Evolutionary conservation across 352 stramenopile genomes (phyloP), one percentile per base, ranked within the genome.

Genomic region (Globisporangium camurandrum): DNA sequence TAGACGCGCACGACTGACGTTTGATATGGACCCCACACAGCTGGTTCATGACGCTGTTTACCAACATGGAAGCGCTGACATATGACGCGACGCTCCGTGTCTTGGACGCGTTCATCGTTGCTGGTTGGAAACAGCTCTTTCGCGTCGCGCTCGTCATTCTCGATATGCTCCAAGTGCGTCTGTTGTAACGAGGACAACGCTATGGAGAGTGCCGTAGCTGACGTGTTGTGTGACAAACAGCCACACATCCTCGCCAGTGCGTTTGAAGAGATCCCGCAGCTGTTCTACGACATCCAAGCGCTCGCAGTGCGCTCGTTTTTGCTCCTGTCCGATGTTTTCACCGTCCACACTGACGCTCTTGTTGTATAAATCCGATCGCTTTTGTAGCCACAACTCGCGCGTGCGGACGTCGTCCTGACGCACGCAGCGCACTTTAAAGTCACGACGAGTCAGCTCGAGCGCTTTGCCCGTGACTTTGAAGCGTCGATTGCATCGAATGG

Each of bases 41-140:
- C 31, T 90, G 79, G 79, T 86, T 90, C 62, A 84, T 90, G 74
- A 88, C 79, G 24, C 69, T 90, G 16, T 88, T 88, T 39, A 73
- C 67, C 30, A 90, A 77, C 52, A 84, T 87, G 72, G 78, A 90
- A 31, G 69, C 68, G 16, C 64, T 90, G 3, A 70, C 67, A 14
- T 76, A 80, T 51, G 71, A 84, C 31, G 61, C 75, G 31, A 57
- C 75, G n/a, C 50, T 88, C 14, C 71, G 69, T 16, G 68, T 84
- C 12, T 69, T 86, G 6, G 76, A 88, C 40, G 69, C 71, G 0
- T 88, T 90, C 48, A 34, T 85, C n/a, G 57, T 79, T n/a, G 67
- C 64, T 16, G 79, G 79, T 1, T 90, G 79, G 79, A 88, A 84
- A 16, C 67, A 84, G 22, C 52, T 90, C 49, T 78, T 90, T 31